Base-by-base conservation (phyloP, 73 alveolate species). In the Tetrahymena elliotti region DNA sequence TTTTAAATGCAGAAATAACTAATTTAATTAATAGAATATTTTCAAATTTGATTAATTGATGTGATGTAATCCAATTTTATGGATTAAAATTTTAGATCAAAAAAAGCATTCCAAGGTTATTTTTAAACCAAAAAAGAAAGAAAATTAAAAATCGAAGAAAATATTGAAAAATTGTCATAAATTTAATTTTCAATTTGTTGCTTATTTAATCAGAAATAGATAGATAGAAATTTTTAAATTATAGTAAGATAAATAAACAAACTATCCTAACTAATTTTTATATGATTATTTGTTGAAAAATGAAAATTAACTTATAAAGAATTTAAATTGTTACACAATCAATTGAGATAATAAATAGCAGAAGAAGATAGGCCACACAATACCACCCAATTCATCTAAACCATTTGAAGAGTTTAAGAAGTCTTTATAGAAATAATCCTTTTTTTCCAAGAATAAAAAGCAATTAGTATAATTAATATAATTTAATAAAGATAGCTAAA, bases 351-450 rank as follows among this genome's bases (percentile, higher is more conserved):
- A 31, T 33, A 96, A n/a, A 52, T 93, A 94, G 83, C 95, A 93
- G 53, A 94, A 35, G 92, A 54, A 52, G 35, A 96, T 92, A 11
- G 88, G 53, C 95, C 95, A 94, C 35, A 83, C 95, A n/a, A 95
- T 93, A 8, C 94, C 84, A 38, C 96, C 84, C 10, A 94, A 83
- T 39, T 94, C 94, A 47, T 84, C 93, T 35, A 94, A 35, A 7
- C 93, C 68, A 31, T 38, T 38, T 24, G 96, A 84, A 39, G 83
- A 40, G 35, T 94, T 93, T 31, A 94, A 93, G 39, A 94, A 36
- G 31, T 94, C 83, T 33, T 68, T 83, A 31, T 94, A 94, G 82
- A 94, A 94, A 53, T 94, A 83, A 68, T 68, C 36, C 39, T 39
- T 84, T 84, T 82, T 0, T 93, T 38, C 18, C 12, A 36, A 20